Evolutionary conservation across 768 basidiomycete species (phyloP), one percentile per base, ranked within the genome.

Genomic region (Rickenella mellea): DNA sequence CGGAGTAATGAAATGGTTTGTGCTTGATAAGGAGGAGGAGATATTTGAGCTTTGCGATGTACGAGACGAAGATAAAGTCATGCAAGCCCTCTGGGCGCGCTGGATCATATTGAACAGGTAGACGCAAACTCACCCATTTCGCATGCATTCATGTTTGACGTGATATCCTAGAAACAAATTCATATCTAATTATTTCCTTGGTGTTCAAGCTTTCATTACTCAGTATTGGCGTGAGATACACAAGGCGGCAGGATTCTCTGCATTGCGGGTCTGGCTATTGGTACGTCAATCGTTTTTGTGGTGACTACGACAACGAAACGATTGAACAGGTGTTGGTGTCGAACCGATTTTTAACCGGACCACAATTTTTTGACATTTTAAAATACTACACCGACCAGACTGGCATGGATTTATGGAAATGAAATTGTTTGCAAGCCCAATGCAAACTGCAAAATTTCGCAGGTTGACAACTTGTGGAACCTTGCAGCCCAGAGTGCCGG

Each of bases 1-100:
- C 46, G 86, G 86, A 3, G 60, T 83, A 2, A 65, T 83, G 31
- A 69, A 70, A 2, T 88, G 85, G 85, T 65, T 70, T 28, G 66
- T 89, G 6, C 39, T 82, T 6, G 83, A 86, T 45, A 62, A 74
- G 29, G 84, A 88, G 52, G 86, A 86, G 38, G 84, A 87, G 48
- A 66, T 88, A 0, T 86, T 76, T 43, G 80, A 85, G 47, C 62
- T 71, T 33, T 79, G 83, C 46, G 78, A 86, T 51, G 64, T 86
- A 9, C 65, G 66, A 29, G 83, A 85, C 43, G 82, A 86, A 47
- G 76, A 82, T 44, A 89, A 88, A 56, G 77, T 86, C 6, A 81
- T 89, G 66, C 74, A 77, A 42, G 82, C 83, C 5, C 60, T 88
- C 10, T 88, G 85, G 85, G 74, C 65, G 10, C 56, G 86, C 40